Conservation (phyloP, 192 early-diverging fungal genomes). For the Backusella psychrophila region DNA sequence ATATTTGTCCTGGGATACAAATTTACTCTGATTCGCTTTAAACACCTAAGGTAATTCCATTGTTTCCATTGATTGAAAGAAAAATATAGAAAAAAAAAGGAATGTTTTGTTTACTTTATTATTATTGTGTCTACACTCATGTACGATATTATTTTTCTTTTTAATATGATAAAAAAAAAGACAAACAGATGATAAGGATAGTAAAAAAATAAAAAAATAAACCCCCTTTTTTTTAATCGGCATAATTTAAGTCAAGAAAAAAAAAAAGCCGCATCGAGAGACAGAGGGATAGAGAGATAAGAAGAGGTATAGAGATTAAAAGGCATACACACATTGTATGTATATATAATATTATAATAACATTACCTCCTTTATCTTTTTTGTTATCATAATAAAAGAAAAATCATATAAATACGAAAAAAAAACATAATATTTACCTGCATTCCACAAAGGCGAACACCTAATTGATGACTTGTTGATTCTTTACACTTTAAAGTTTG, state of each 20-base stretch:
- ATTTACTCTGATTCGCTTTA: neutral
- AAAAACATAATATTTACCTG: constrained; percentile 58
- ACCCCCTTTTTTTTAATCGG: neutral
- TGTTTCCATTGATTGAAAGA: neutral
- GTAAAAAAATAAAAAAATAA: neutral
- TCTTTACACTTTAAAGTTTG: constrained; percentile 91
- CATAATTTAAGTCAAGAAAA: neutral
- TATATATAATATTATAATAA: neutral
- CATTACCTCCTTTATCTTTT: neutral
- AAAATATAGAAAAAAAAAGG: neutral
- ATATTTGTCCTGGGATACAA: constrained; percentile 77
- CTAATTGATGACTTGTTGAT: constrained; percentile 89
- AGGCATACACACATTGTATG: no score
- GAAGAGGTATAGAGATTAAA: neutral
- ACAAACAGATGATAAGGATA: neutral
- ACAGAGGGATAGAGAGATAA: neutral
- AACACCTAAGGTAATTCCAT: neutral
- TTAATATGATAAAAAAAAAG: neutral
- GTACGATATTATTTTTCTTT: neutral
- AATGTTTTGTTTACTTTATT: neutral
- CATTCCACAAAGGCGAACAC: constrained; percentile 95
- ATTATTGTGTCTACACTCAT: neutral
- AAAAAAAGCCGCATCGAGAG: neutral
- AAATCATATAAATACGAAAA: neutral
- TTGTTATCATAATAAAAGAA: constrained; percentile 4